A percentile compares a stretch with the other conserved stretches of the same genome.
Conservation (phyloP, 495 filamentous ascomycete genomes). For the Xylaria nigripes region DNA sequence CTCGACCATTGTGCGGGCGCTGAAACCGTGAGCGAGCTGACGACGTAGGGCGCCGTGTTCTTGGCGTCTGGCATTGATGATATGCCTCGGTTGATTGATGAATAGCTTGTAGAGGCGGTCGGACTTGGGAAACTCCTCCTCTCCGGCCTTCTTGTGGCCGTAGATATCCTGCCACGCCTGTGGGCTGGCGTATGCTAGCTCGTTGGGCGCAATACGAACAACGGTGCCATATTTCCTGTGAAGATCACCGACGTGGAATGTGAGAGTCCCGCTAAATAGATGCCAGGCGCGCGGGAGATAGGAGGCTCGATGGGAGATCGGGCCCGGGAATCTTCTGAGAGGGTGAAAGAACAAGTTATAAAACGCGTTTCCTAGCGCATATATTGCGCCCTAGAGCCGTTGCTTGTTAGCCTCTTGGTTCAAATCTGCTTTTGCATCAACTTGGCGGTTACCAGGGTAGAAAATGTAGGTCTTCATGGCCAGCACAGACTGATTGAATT, state of each 20-base stretch:
- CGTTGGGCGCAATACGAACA: constrained; percentile 47
- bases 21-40: constrained; percentile 47
- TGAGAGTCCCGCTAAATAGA: constrained; percentile 28
- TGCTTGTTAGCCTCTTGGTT: not conserved
- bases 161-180: constrained; percentile 51
- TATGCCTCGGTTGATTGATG: constrained; percentile 19
- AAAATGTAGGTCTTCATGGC: not conserved
- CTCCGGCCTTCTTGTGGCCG: constrained; percentile 31
- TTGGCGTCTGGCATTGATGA: constrained; percentile 28
- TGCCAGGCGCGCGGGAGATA: constrained; percentile 26
- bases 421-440: not conserved
- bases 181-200: constrained; percentile 42
- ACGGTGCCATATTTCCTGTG: constrained; percentile 45
- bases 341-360: constrained; percentile 48
- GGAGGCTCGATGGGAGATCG: constrained; percentile 33
- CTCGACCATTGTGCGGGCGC: constrained; percentile 38
- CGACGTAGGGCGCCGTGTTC: constrained; percentile 38
- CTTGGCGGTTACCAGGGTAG: not conserved
- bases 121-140: constrained; percentile 28
- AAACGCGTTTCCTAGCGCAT: constrained; percentile 15
- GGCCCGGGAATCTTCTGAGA: constrained; percentile 43
- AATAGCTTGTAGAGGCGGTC: constrained; percentile 25
- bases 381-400: constrained; percentile 10
- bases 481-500: not conserved
- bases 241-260: constrained; percentile 35